These are phyloP conservation scores for Ustilago tritici DNA, from an alignment of 1,284 basidiomycete genomes.

Conservation along the genomic window DNA sequence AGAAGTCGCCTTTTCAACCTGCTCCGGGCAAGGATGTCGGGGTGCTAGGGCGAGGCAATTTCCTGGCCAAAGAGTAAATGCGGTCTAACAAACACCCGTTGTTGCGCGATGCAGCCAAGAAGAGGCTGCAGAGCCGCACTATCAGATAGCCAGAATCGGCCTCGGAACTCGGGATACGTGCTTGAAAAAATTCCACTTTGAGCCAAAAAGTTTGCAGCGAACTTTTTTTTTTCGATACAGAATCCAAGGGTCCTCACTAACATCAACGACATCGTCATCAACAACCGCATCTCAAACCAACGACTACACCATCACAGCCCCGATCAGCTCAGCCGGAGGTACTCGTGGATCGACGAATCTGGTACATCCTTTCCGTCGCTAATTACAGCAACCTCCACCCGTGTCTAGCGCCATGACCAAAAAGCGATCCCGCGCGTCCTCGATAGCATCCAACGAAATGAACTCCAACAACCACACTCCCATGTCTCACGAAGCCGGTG, in stretches of 20 bases:
- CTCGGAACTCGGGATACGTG: constrained; percentile 21
- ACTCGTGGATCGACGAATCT: not conserved
- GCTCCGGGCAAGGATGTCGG: not conserved
- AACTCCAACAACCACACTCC: constrained; percentile 10
- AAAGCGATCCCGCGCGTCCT: constrained; percentile 49
- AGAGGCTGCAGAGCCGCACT: not conserved
- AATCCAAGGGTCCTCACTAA: constrained; percentile 14
- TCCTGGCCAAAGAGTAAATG: too few relatives aligned
- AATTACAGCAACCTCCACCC: not conserved
- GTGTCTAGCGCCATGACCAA: constrained; percentile 29
- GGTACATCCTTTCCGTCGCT: not conserved
- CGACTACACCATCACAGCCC: not conserved
- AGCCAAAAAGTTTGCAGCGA: constrained; percentile 31
- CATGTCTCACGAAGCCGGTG: constrained; percentile 8
- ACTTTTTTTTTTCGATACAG: constrained; percentile 6
- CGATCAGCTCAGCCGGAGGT: not conserved
- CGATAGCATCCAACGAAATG: constrained; percentile 38
- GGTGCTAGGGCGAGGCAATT: too few relatives aligned
- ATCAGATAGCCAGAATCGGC: constrained; percentile 30
- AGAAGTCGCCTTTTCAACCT: not conserved
- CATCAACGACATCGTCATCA: constrained; percentile 7
- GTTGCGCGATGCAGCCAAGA: constrained; percentile 1
- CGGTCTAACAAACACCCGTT: not conserved
- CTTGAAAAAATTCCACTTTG: constrained; percentile 17
- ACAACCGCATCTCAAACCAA: not conserved